phyloP scores from a whole-genome alignment of 495 filamentous ascomycete species.

The Aspergillus asperescens region DNA sequence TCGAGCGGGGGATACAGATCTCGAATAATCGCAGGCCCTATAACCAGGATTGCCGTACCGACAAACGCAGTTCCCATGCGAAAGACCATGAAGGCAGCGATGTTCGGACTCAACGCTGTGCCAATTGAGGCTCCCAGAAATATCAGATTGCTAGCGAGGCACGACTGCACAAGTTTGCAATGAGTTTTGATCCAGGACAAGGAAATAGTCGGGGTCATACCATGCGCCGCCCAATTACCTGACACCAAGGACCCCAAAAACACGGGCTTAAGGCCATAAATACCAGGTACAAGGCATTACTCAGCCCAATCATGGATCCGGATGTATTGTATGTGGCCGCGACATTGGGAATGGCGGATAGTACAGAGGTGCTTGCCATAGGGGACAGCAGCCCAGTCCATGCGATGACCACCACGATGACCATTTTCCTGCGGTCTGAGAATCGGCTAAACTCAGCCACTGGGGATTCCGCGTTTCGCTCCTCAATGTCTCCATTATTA shows the following conservation, averaged over 20 bases:
- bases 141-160: slow-evolving; percentile 5
- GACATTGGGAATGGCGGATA: slow-evolving; percentile 16
- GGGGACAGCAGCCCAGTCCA: slow-evolving; percentile 14
- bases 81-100: slow-evolving; percentile 15
- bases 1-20: slow-evolving; percentile 13
- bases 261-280: slow-evolving; percentile 18
- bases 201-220: slow-evolving; percentile 1
- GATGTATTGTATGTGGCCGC: slow-evolving; percentile 13
- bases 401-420: slow-evolving; percentile 11
- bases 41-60: slow-evolving; percentile 13
- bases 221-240: slow-evolving; percentile 8
- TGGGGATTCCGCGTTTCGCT: neutral
- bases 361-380: slow-evolving; percentile 13
- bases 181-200: neutral
- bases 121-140: slow-evolving; percentile 10
- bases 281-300: slow-evolving; percentile 16
- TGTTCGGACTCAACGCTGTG: slow-evolving; percentile 14
- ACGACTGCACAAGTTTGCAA: slow-evolving; percentile 1
- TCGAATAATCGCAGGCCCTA: slow-evolving; percentile 11
- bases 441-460: slow-evolving; percentile 13
- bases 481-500: neutral
- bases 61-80: slow-evolving; percentile 14
- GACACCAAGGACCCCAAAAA: slow-evolving; percentile 16
- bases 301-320: slow-evolving; percentile 13
- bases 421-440: slow-evolving; percentile 1